These are phyloP conservation scores for Herpotrichia juniperi DNA, from an alignment of 2,329 filamentous ascomycete species.

Conservation along the genomic window DNA sequence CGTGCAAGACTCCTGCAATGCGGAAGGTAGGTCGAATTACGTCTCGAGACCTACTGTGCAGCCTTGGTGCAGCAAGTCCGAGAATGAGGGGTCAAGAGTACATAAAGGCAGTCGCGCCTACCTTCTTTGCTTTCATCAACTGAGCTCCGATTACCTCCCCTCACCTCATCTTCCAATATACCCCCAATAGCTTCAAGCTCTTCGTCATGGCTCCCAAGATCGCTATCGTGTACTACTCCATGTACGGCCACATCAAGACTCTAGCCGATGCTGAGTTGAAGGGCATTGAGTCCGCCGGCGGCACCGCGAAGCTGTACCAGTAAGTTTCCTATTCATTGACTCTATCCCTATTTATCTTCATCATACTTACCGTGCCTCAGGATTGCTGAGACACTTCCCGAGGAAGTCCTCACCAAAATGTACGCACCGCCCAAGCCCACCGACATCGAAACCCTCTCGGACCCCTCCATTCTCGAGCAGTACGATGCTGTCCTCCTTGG, in stretches of 20 bases:
- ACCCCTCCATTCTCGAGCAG: constrained; percentile 65
- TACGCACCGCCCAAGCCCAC: constrained; percentile 78
- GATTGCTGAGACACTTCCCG: constrained; percentile 82
- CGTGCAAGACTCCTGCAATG: not conserved
- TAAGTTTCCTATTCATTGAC: constrained; percentile 48
- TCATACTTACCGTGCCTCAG: constrained; percentile 45
- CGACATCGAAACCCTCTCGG: constrained; percentile 66
- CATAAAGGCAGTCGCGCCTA: constrained; percentile 4
- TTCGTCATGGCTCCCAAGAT: constrained; percentile 82
- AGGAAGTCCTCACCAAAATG: constrained; percentile 90
- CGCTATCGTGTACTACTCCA: constrained; percentile 75
- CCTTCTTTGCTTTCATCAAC: constrained; percentile 4
- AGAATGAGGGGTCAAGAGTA: constrained; percentile 7
- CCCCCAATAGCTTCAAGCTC: not conserved
- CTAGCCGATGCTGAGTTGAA: constrained; percentile 84
- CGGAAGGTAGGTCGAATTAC: not conserved
- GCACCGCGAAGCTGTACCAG: constrained; percentile 82
- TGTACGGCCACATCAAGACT: constrained; percentile 44
- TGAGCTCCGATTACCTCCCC: constrained; percentile 5
- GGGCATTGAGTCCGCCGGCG: constrained; percentile 87
- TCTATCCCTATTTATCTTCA: not conserved
- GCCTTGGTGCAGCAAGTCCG: not conserved
- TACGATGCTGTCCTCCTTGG: constrained; percentile 94
- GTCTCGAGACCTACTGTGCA: not conserved
- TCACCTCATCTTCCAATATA: constrained; percentile 1